phyloP scores from a whole-genome alignment of 768 basidiomycete species.

The Auricularia heimuer region DNA sequence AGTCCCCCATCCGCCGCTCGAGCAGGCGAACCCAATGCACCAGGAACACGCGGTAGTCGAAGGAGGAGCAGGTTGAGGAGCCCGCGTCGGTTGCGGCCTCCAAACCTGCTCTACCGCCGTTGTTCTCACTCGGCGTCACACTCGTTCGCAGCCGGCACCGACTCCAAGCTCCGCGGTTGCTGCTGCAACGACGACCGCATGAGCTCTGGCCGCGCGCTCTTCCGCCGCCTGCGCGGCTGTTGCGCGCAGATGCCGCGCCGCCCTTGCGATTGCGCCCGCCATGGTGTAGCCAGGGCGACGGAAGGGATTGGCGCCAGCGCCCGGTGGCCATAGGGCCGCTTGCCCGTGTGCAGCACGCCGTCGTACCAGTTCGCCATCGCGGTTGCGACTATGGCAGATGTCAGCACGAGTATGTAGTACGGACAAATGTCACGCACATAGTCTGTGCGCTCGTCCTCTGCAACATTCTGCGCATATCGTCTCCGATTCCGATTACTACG shows the following conservation, averaged over 20 bases:
- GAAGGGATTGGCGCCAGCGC: constrained; percentile 85
- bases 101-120: too few species aligned
- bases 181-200: background rate
- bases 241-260: constrained; percentile 14
- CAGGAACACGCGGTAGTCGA: too few species aligned
- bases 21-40: too few species aligned
- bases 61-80: too few species aligned
- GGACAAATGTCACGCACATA: constrained; percentile 38
- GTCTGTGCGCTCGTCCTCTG: constrained; percentile 86
- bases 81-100: too few species aligned
- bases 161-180: background rate
- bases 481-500: constrained; percentile 70
- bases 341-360: constrained; percentile 92
- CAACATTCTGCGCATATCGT: constrained; percentile 87
- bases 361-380: constrained; percentile 90
- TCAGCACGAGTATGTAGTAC: too few species aligned
- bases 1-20: too few species aligned
- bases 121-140: background rate
- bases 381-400: constrained; percentile 53
- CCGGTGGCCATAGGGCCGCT: constrained; percentile 89
- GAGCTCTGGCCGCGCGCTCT: constrained; percentile 38
- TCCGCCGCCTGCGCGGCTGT: constrained; percentile 37
- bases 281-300: constrained; percentile 73
- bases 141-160: background rate
- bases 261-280: background rate